Evolutionary conservation across 176 grass and related monocot species (phyloP), one percentile per base, ranked within the genome.

Genomic region (Chrysopogon serrulatus): DNA sequence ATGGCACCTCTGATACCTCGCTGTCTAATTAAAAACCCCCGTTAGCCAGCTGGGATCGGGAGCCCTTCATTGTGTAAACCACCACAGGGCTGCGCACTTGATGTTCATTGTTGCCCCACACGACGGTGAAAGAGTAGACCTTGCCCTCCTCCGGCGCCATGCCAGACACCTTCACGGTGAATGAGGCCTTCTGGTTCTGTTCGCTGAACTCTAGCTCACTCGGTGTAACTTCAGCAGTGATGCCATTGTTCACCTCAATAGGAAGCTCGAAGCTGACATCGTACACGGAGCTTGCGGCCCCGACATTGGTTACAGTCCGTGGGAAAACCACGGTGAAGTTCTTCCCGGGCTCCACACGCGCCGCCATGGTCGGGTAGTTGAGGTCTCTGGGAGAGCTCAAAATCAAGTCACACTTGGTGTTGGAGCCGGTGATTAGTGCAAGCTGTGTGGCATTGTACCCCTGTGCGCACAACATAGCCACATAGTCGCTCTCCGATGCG

Each of bases 341-440:
- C 65, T 43, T 31, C 9, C 71, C 27, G 1, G 35, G 10, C 0
- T 10, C 12, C 2, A 80, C 81, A 7, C 35, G 27, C 0, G 74
- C 48, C 1, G 81, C 68, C 85, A 91, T 91, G 26, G 89, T 87
- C 4, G 89, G 89, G 40, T 91, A 85, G 80, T 91, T 87, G 19
- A 87, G 85, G 53, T 83, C 79, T 0, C 49, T 6, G 6, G 49
- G 49, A 26, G 56, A 27, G 23, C 56, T 23, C n/a, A n/a, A n/a
- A n/a, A n/a, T n/a, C n/a, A n/a, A n/a, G n/a, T n/a, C n/a, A n/a
- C n/a, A n/a, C n/a, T n/a, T 64, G 33, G 27, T 32, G 68, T 54
- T 23, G 10, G 77, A 54, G 33, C 56, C 68, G 4, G 80, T 87
- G 59, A 92, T 13, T 3, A 84, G 75, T 5, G 26, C 40, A 24